phyloP scores from a whole-genome alignment of 257 asterid species.

The Plantago ovata region DNA sequence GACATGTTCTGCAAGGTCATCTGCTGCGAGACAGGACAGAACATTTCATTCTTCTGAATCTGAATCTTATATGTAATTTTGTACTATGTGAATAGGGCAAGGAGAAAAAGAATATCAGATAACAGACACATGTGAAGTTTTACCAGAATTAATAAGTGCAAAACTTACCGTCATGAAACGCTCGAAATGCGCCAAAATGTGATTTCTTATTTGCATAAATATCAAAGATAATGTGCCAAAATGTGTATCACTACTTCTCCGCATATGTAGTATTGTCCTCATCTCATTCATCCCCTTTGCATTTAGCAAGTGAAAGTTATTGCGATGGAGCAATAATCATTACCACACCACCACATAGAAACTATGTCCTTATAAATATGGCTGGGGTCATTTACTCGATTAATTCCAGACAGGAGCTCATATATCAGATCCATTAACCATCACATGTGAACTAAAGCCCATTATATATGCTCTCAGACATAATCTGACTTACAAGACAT shows the following conservation, averaged over 20 bases:
- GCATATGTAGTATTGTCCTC: neutral
- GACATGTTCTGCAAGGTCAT: no score
- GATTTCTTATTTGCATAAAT: no score
- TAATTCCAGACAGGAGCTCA: neutral
- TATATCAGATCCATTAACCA: neutral
- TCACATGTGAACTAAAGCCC: slow-evolving; percentile 10
- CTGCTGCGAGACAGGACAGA: no score
- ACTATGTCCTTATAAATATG: neutral
- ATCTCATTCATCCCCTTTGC: neutral
- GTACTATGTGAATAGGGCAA: no score
- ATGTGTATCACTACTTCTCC: neutral
- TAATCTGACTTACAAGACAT: neutral
- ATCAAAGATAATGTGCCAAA: neutral
- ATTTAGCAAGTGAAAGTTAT: neutral
- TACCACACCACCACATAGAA: neutral
- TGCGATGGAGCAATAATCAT: neutral
- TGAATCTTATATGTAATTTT: no score
- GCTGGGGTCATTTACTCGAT: neutral
- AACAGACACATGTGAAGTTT: no score
- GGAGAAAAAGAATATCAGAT: no score
- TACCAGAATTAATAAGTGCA: no score
- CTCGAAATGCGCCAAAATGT: no score
- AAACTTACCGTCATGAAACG: no score
- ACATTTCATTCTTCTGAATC: no score
- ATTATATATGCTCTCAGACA: neutral